A percentile compares a stretch with the other conserved stretches of the same genome.
Conservation (phyloP, 352 stramenopile genomes). For the Peronospora destructor region DNA sequence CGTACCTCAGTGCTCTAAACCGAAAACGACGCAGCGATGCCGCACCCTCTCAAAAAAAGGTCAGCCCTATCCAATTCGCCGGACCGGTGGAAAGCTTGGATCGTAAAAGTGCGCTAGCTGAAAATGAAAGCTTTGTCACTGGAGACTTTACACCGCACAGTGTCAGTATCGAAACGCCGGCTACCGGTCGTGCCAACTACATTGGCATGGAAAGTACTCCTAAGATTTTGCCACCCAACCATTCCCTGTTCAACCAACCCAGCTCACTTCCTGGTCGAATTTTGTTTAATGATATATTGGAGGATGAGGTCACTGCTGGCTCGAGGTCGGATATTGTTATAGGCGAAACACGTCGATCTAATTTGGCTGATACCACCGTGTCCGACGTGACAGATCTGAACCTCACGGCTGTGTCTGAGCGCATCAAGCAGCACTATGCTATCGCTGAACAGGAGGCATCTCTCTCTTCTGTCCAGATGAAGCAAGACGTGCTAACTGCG, state of each 20-base stretch:
- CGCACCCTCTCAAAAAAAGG: conserved; percentile 23
- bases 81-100: conserved; percentile 47
- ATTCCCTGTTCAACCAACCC: conserved; percentile 14
- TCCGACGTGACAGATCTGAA: conserved; percentile 38
- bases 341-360: conserved; percentile 5
- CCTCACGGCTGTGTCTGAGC: conserved; percentile 45
- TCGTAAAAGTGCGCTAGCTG: conserved; percentile 23
- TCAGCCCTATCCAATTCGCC: conserved; percentile 42
- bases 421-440: conserved; percentile 44
- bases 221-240: conserved; percentile 16
- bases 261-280: conserved; percentile 27
- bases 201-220: conserved; percentile 28
- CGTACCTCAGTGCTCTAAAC: conserved; percentile 42
- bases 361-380: conserved; percentile 24
- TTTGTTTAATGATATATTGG: conserved; percentile 58
- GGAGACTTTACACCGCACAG: conserved; percentile 25
- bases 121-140: conserved; percentile 17
- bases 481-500: conserved; percentile 41
- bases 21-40: conserved; percentile 18
- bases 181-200: conserved; percentile 22
- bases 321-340: conserved; percentile 5
- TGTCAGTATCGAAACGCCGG: conserved; percentile 27
- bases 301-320: conserved; percentile 34
- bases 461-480: conserved; percentile 11
- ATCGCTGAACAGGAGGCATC: conserved; percentile 26